Base-by-base conservation (phyloP, 1,284 basidiomycete genomes). In the Singerocomus rubriflavus region DNA sequence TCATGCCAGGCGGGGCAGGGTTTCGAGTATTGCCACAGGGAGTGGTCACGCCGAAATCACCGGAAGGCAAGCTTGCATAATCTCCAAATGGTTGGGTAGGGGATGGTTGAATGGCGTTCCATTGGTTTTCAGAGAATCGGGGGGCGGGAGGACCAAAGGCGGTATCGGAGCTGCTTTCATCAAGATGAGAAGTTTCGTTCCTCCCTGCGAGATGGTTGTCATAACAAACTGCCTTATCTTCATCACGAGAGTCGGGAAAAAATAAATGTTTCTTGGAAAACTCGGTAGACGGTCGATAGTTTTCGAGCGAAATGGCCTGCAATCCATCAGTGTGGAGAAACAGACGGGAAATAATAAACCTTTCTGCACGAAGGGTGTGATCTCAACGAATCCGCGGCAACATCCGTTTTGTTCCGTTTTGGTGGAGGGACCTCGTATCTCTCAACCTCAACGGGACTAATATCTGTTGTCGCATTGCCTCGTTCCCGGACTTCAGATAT, bases 401-500 rank as follows among this genome's bases (percentile, higher is more conserved):
- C 16, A 30, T 47, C 44, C 26, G 10, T 41, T 53, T 36, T 63
- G 16, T 46, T 46, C 29, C 57, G 63, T 48, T 70, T 70, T 9
- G 44, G 26, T 17, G 45, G 46, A 17, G 51, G 57, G 30, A 27
- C 37, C 34, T 58, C 44, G 27, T 26, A 42, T 33, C 36, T 48
- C 14, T 37, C 27, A 37, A 29, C 31, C 43, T 43, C 16, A n/a
- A 40, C 67, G 16, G 70, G 61, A 56, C 65, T 62, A 7, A 62
- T 64, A 32, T 66, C 61, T 7, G 66, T 65, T 16, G n/a, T 29
- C 30, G 29, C 14, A 10, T 39, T 56, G 14, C 48, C 53, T 44
- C 41, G 43, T 36, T 61, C 57, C 39, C 74, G 51, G 26, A 74
- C 56, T 38, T 75, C 73, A 17, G 65, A 63, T 33, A 73, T 62